Evolutionary conservation across 2,329 filamentous ascomycete species (phyloP).

Genomic region (Lecanicillium sp.): DNA sequence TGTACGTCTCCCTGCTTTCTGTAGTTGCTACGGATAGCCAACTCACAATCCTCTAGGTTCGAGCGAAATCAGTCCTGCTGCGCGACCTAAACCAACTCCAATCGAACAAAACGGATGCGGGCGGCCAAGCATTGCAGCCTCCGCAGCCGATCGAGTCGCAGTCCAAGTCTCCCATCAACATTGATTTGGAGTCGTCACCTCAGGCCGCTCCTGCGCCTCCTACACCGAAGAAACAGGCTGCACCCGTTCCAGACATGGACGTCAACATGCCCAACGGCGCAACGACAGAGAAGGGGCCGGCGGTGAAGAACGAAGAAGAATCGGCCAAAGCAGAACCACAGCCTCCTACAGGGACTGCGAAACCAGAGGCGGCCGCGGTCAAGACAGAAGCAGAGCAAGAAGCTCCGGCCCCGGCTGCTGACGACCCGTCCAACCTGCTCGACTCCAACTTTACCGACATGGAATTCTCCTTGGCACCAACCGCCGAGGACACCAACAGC

Average conservation of each 20-base stretch:
- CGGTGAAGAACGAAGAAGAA: conserved; percentile 16
- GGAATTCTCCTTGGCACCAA: conserved; percentile 43
- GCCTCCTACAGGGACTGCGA: background rate
- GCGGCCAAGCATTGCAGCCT: conserved; percentile 13
- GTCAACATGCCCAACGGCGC: conserved; percentile 8
- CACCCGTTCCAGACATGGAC: conserved; percentile 50
- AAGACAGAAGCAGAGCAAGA: conserved; percentile 16
- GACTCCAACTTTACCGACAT: conserved; percentile 47
- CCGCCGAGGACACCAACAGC: conserved; percentile 23
- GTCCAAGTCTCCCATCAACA: conserved; percentile 26
- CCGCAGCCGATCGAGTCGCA: conserved; percentile 25
- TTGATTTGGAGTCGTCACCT: conserved; percentile 29
- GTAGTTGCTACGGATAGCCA: background rate
- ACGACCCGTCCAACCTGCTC: conserved; percentile 10
- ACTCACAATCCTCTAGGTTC: conserved; percentile 19
- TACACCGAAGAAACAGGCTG: conserved; percentile 16
- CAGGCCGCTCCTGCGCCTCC: conserved; percentile 2
- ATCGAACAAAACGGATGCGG: conserved; percentile 17
- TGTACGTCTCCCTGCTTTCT: conserved; percentile 27
- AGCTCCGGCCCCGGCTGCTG: conserved; percentile 9
- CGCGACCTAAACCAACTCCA: conserved; percentile 42
- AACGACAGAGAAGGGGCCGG: conserved; percentile 10
- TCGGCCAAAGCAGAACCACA: conserved; percentile 9
- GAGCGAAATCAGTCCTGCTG: conserved; percentile 46
- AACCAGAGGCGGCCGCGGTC: conserved; percentile 13